Conservation (phyloP, 768 basidiomycete species). For the Calvatia gigantea region DNA sequence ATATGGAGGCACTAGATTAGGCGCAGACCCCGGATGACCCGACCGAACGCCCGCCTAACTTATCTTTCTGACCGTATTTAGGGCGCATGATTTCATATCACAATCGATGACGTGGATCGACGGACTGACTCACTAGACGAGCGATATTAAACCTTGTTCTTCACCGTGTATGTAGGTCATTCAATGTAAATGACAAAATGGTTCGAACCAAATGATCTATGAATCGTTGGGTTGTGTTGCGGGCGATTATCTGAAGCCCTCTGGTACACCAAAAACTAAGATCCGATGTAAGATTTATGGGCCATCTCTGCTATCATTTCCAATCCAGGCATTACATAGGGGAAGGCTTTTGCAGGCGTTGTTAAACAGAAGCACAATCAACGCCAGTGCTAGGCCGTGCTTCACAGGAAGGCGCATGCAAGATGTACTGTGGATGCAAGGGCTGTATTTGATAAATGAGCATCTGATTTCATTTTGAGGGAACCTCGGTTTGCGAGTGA, state of each 20-base stretch:
- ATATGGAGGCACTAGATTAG: not conserved
- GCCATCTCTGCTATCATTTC: not conserved
- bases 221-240: too few species aligned
- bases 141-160: not conserved
- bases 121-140: not conserved
- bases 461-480: too few species aligned
- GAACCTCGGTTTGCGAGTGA: too few species aligned
- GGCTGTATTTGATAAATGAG: not conserved
- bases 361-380: not conserved
- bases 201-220: not conserved
- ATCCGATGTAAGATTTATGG: too few species aligned
- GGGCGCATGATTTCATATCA: slow-evolving; percentile 2
- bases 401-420: not conserved
- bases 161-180: not conserved
- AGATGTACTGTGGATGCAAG: not conserved
- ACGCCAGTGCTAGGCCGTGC: not conserved
- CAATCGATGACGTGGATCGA: not conserved
- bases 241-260: too few species aligned
- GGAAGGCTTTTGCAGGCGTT: too few species aligned
- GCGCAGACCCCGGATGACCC: not conserved
- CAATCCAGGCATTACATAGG: not conserved
- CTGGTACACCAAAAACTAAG: too few species aligned
- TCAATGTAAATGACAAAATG: not conserved
- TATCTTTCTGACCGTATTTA: not conserved
- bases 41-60: not conserved